Base-by-base conservation (phyloP, 163 green algal genomes). In the Scenedesmus sp. region DNA sequence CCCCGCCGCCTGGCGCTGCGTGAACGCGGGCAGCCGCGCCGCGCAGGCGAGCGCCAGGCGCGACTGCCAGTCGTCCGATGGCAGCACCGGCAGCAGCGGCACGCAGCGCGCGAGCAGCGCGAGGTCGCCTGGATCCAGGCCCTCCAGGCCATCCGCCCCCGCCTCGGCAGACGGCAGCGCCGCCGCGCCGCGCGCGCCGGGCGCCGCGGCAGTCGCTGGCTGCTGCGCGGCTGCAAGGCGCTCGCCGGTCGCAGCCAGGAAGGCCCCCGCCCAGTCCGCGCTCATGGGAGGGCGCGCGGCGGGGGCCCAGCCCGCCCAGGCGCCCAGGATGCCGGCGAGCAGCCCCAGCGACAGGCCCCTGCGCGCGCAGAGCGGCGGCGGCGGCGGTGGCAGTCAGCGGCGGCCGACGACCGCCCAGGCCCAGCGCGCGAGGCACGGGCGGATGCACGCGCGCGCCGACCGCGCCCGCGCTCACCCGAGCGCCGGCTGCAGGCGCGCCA, bases 401-500 rank as follows among this genome's bases (percentile, higher is more conserved):
- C n/a, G n/a, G n/a, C n/a, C n/a, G n/a, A n/a, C n/a, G n/a, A n/a
- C n/a, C n/a, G 56, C 28, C 20, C 28, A 42, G 14, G 26, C 24
- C 0, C 9, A 44, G 28, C 28, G 13, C 15, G 4, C 13, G 24
- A 62, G 53, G 53, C 53, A 33, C 24, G 20, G 53, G 24, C n/a
- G 26, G 15, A 64, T 28, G 56, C 10, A 20, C 15, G 24, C 56
- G 34, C 10, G 20, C 53, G 15, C 13, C n/a, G 11, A 54, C 45
- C 15, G 45, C 45, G 18, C 45, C 45, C 45, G 45, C 45, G 1
- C 45, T 44, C 56, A 64, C 56, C 56, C 26, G 24, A 64, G 26
- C 28, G 36, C 28, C n/a, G 56, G 56, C 56, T 64, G 56, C 56
- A 64, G 56, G 56, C 56, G 56, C 26, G 56, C 56, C 56, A 64